Base-by-base conservation (phyloP, 768 basidiomycete genomes). In the Tulasnella sp. region DNA sequence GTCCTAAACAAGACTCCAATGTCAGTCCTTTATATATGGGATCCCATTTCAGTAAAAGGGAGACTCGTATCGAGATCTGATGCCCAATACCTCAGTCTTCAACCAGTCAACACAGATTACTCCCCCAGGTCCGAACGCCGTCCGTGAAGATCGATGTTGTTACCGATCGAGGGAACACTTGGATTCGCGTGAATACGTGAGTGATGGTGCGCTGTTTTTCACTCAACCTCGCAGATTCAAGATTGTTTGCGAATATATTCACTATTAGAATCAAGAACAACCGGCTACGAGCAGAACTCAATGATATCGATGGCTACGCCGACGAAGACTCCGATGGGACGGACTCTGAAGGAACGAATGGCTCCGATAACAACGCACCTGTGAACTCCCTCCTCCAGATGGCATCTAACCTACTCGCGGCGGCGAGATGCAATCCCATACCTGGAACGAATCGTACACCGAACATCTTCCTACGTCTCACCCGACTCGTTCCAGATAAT, bases 101-200 rank as follows among this genome's bases (percentile, higher is more conserved):
- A n/a, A n/a, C n/a, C n/a, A n/a, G n/a, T n/a, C n/a, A n/a, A n/a
- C n/a, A n/a, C n/a, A n/a, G n/a, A n/a, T n/a, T n/a, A n/a, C n/a
- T n/a, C n/a, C n/a, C n/a, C n/a, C n/a, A n/a, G n/a, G n/a, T n/a
- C n/a, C 71, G 0, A 74, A 75, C 4, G 11, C 27, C 61, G 17
- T 27, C 52, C 10, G 77, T 83, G 43, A 92, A 93, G 65, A 83
- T 94, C 0, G 91, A 94, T 66, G 76, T 93, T 13, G 82, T 92
- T 13, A 83, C 84, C 1, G 81, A 86, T 21, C 79, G 82, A 44
- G 90, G 91, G 1, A 73, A 77, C 23, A 73, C 74, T 2, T 95
- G 92, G 92, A 82, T 89, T 42, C 79, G 89, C 65, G 79, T 93
- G 34, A 93, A 92, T 71, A 92, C 90, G 90, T 90, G 67, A 68